Evolutionary conservation across 306 rosid genomes (phyloP), one percentile per base, ranked within the genome.

Genomic region (Casuarina glauca): DNA sequence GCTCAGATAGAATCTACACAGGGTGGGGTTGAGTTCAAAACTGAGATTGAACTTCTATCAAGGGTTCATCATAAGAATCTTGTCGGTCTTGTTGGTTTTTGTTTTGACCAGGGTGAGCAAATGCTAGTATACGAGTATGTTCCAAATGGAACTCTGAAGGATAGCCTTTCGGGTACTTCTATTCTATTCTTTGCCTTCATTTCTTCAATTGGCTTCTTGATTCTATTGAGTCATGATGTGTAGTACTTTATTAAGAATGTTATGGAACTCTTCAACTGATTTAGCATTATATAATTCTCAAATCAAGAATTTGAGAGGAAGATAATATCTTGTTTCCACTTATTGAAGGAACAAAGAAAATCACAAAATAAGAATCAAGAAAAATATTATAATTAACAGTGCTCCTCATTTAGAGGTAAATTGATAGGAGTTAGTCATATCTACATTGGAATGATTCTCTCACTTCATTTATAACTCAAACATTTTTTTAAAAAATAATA

Each of bases 61-160:
- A 81, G 92, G 46, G 92, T 86, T 58, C 92, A 88, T 41, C 90
- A 86, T 64, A 88, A 76, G 78, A 86, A 88, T 74, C 82, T 88
- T 11, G 88, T 88, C 32, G 50, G 73, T 77, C 90, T 86, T 42
- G 50, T 84, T 12, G 90, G 92, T 38, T 88, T 84, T 76, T 88
- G 90, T 71, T 80, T 84, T 7, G 92, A 88, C 45, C 70, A 63
- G 64, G 90, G 80, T 15, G 92, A 88, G 76, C 92, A 88, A 64
- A 84, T 88, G 75, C 82, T 86, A 69, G 76, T 88, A 32, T 88
- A 88, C 1, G 86, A 88, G 69, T 80, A 72, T 69, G 48, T 84
- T 35, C 79, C 87, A 44, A 86, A 88, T 73, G 90, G 92, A 6
- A 75, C 75, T 57, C 42, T 88, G 6, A 78, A 53, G 77, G 90